Conservation (phyloP, 2,329 filamentous ascomycete genomes). For the Dothideomycetes sp. region DNA sequence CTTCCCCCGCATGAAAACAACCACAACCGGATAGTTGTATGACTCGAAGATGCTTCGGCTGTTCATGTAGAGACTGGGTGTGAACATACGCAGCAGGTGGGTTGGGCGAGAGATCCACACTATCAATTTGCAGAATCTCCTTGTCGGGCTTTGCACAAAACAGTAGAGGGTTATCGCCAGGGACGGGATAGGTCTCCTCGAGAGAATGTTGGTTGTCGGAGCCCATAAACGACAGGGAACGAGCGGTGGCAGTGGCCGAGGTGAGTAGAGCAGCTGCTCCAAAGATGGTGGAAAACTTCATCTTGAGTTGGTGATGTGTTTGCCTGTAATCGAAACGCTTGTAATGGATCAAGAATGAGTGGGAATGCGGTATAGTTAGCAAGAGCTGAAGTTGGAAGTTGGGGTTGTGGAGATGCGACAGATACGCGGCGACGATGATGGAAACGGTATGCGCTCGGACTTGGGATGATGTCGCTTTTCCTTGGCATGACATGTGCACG, state of each 20-base stretch:
- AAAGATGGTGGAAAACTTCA: constrained; percentile 21
- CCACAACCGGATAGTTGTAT: no score
- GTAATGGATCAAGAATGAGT: no score
- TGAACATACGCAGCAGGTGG: constrained; percentile 64
- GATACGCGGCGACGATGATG: neutral
- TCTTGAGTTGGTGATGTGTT: constrained; percentile 10
- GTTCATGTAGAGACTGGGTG: no score
- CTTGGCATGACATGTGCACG: neutral
- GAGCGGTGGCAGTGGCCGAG: constrained; percentile 18
- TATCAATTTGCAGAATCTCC: constrained; percentile 65
- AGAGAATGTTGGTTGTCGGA: constrained; percentile 12
- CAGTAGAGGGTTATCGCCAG: constrained; percentile 74
- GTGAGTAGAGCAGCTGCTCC: constrained; percentile 14
- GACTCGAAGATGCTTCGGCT: no score
- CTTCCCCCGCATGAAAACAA: neutral
- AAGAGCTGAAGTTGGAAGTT: neutral
- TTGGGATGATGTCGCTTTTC: neutral
- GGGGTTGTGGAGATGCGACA: neutral
- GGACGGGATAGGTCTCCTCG: constrained; percentile 51
- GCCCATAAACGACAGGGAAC: constrained; percentile 14
- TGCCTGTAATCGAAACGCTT: neutral
- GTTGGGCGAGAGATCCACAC: constrained; percentile 74
- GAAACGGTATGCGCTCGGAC: neutral
- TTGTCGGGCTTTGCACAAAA: constrained; percentile 61
- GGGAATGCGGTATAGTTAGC: neutral